Percentiles rank a stretch among this genome's conserved stretches.
These are phyloP conservation scores for Wickerhamiella vanderwaltii DNA, from an alignment of 805 yeast species.

Conservation along the genomic window DNA sequence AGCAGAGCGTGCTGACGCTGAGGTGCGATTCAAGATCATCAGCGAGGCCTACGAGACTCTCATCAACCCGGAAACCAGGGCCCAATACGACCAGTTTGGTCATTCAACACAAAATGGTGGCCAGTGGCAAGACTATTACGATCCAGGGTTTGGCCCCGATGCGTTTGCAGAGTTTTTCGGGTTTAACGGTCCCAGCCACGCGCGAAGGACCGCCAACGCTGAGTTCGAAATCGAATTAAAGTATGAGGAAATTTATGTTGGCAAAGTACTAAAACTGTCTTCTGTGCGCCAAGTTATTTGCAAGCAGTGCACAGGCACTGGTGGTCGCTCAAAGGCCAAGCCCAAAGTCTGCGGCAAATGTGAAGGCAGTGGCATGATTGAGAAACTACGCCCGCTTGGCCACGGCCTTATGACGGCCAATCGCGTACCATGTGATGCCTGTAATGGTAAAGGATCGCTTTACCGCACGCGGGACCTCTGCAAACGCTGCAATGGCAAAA, in stretches of 20 bases:
- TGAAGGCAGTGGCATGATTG: slow-evolving; percentile 54
- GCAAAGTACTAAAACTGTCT: slow-evolving; percentile 64
- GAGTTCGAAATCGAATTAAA: slow-evolving; percentile 50
- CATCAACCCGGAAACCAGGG: slow-evolving; percentile 41
- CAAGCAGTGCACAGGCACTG: slow-evolving; percentile 59
- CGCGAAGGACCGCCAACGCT: slow-evolving; percentile 50
- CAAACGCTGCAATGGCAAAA: slow-evolving; percentile 58
- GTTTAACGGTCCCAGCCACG: slow-evolving; percentile 22
- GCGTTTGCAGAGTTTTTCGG: slow-evolving; percentile 66
- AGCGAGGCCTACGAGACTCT: slow-evolving; percentile 76
- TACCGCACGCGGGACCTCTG: slow-evolving; percentile 60
- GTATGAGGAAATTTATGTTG: slow-evolving; percentile 78
- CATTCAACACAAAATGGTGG: slow-evolving; percentile 29
- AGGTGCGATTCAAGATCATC: slow-evolving; percentile 68
- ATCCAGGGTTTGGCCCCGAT: slow-evolving; percentile 46
- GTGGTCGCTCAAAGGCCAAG: slow-evolving; percentile 51
- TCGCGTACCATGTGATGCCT: slow-evolving; percentile 47
- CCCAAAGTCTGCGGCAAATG: slow-evolving; percentile 51
- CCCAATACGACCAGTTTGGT: slow-evolving; percentile 29
- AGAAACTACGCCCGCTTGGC: slow-evolving; percentile 50
- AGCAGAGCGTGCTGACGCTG: slow-evolving; percentile 56
- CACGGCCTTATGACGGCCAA: slow-evolving; percentile 66
- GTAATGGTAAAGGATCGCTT: slow-evolving; percentile 59
- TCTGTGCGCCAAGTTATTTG: slow-evolving; percentile 66
- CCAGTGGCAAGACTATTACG: slow-evolving; percentile 31